These are phyloP conservation scores for Bombardia bombarda DNA, from an alignment of 495 filamentous ascomycete genomes.

Conservation along the genomic window DNA sequence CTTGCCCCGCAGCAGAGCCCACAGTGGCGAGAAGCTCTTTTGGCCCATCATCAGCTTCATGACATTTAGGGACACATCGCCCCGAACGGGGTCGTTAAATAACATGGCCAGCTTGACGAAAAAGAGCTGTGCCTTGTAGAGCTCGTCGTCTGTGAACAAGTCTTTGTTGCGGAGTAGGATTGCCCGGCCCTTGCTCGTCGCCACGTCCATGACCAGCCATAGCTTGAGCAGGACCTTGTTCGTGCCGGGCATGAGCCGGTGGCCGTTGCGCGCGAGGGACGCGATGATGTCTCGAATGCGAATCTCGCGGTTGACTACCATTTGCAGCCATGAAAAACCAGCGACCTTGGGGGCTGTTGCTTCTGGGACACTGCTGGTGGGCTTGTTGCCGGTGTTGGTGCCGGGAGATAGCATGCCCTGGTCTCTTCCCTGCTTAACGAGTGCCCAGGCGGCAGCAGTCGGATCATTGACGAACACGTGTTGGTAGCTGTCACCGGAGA, in stretches of 20 bases:
- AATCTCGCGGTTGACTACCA: constrained; percentile 21
- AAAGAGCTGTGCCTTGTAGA: constrained; percentile 48
- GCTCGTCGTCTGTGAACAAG: constrained; percentile 44
- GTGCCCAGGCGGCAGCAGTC: too few relatives aligned
- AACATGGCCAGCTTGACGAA: constrained; percentile 55
- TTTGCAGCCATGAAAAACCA: constrained; percentile 22
- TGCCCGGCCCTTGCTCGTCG: constrained; percentile 39
- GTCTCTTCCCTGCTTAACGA: constrained; percentile 14
- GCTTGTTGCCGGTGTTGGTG: constrained; percentile 4
- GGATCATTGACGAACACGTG: constrained; percentile 45
- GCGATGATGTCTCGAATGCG: constrained; percentile 44
- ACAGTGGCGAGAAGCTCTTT: constrained; percentile 40
- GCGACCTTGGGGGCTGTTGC: constrained; percentile 16
- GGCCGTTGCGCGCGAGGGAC: constrained; percentile 40
- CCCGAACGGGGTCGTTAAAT: constrained; percentile 44
- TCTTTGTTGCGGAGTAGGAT: constrained; percentile 38
- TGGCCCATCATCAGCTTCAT: constrained; percentile 53
- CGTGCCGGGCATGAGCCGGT: constrained; percentile 39
- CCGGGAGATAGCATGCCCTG: constrained; percentile 11
- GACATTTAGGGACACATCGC: constrained; percentile 29
- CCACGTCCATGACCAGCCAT: constrained; percentile 59
- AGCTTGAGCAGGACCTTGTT: constrained; percentile 45
- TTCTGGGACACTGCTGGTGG: constrained; percentile 1
- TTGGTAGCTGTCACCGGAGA: constrained; percentile 43
- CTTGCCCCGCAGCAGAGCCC: constrained; percentile 38